phyloP scores from a whole-genome alignment of 2,329 filamentous ascomycete species.

The Juglanconis juglandina region DNA sequence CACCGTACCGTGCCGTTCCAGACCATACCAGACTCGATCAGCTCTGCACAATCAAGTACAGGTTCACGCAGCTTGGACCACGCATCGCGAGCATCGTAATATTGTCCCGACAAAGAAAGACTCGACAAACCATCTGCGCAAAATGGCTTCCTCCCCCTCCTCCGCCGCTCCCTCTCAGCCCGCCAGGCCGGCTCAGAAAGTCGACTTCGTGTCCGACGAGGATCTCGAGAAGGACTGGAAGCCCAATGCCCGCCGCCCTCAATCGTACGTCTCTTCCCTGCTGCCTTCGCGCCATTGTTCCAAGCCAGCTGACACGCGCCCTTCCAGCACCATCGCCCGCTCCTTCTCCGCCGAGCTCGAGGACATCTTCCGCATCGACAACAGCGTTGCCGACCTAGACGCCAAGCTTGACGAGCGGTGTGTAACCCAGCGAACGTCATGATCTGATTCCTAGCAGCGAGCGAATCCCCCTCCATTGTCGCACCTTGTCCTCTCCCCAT shows the following conservation, averaged over 20 bases:
- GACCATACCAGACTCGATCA: background rate
- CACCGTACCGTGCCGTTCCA: no score
- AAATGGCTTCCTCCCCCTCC: constrained; percentile 18
- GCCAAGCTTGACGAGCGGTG: constrained; percentile 79
- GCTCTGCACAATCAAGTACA: background rate
- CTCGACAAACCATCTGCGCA: constrained; percentile 6
- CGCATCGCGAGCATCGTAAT: background rate
- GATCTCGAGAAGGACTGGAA: constrained; percentile 77
- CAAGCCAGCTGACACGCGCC: constrained; percentile 30
- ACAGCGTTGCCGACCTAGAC: constrained; percentile 60
- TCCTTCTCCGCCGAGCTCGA: constrained; percentile 84
- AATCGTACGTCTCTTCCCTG: constrained; percentile 66
- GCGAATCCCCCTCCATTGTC: constrained; percentile 1
- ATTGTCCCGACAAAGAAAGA: no score
- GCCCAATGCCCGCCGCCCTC: constrained; percentile 71
- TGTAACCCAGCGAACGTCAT: constrained; percentile 29
- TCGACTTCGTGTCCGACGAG: constrained; percentile 50
- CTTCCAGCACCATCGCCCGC: constrained; percentile 73
- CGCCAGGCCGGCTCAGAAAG: constrained; percentile 3
- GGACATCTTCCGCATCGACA: constrained; percentile 85
- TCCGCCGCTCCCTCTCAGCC: constrained; percentile 10
- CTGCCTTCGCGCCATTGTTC: constrained; percentile 35
- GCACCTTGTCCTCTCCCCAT: background rate
- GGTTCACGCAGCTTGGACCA: background rate
- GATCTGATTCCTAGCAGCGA: background rate